Evolutionary conservation across 163 green algal genomes (phyloP), one percentile per base, ranked within the genome.

Genomic region (Chloroidium sp.): DNA sequence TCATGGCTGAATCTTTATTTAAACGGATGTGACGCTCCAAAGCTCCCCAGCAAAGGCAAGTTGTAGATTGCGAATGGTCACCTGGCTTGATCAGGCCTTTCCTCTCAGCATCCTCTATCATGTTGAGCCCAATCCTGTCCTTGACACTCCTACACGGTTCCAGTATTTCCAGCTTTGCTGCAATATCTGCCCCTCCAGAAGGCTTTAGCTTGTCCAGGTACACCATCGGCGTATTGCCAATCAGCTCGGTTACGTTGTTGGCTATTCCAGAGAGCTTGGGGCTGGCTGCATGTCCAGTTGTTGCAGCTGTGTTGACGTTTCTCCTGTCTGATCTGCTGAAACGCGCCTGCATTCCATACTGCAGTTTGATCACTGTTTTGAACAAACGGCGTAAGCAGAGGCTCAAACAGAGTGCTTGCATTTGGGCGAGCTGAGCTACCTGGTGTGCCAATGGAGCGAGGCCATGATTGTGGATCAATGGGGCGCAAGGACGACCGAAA

Each of bases 91-190:
- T 98, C 4, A 91, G 78, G 61, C 95, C 94, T 76, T 89, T 89
- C 8, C 84, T 69, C 84, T 98, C 95, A 0, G 95, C 95, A 62
- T 97, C 91, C 61, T 92, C 87, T 78, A 98, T 98, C 95, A 98
- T 98, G 81, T 88, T 93, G 10, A 89, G 85, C 8, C 90, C 95
- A 79, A 98, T 98, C 61, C 93, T 86, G 84, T 96, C 95, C 89
- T 98, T 95, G 3, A 94, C 93, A 77, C 80, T 91, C 81, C 82
- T 87, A 87, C 89, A 94, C 0, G 92, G 92, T 84, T 96, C 88
- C 88, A 92, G 91, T 60, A 88, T 89, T 79, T 96, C 92, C 59
- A 96, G 83, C 83, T 96, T 96, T 2, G 82, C 87, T 4, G 88
- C 88, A 62, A 96, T 86, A 12, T 79, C 83, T 2, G 88, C 92